Evolutionary conservation across 2,329 filamentous ascomycete genomes (phyloP), one percentile per base, ranked within the genome.

Genomic region (Didymella pinodella): DNA sequence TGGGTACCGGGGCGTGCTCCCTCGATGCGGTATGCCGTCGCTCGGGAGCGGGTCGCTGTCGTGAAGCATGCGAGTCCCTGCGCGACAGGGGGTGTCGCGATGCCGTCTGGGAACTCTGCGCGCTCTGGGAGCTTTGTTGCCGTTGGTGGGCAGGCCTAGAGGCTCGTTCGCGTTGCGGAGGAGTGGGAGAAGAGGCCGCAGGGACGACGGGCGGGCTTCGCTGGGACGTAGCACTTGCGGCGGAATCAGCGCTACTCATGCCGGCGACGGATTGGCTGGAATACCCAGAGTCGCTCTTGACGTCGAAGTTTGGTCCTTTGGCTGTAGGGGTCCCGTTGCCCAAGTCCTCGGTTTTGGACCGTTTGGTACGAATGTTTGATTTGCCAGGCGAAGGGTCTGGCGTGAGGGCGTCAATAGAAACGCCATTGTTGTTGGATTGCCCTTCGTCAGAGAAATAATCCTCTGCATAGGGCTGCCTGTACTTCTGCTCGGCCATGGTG

Each of bases 251-350:
- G 78, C 82, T 81, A 70, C 74, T 77, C 75, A 81, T 78, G 62
- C 83, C 82, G 63, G 82, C 81, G 65, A 80, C 80, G 68, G 84
- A 85, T 69, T 82, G 81, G 78, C 84, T 87, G 63, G 84, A 86
- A 79, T 87, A 87, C 68, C 85, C 85, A 65, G 85, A 87, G 76
- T 88, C 86, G 76, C 83, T 86, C 66, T 82, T 81, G 70, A 79
- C 77, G 74, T 85, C 82, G 60, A 78, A 76, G 65, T 75, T 54
- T 36, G 62, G 59, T 57, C 64, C 66, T 57, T 68, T 68, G 31
- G 20, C 66, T 38, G 51, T 60, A 38, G 68, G 62, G 51, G 69
- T 59, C 69, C 71, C 73, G 65, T 69, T 61, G 65, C 71, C 68
- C 67, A 78, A 49, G 65, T 74, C 66, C 34, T 69, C 74, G 65